Base-by-base conservation (phyloP, 1,284 basidiomycete genomes). In the Kwoniella shivajii region DNA sequence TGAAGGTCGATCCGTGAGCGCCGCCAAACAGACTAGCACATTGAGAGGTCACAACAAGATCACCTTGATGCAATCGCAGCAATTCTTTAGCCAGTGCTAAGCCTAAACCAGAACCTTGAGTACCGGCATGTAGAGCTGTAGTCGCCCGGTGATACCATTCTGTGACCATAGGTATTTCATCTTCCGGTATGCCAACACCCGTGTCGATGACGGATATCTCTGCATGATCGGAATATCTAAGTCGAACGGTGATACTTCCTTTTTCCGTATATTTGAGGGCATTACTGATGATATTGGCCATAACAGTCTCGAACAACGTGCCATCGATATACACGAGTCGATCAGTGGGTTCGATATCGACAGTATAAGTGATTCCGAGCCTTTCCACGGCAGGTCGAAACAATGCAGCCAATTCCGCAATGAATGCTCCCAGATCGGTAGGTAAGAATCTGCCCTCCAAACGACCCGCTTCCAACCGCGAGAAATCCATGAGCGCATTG, bases 41-140 rank as follows among this genome's bases (percentile, higher is more conserved):
- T 31, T 56, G 43, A 6, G 65, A 67, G 2, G 63, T 54, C 33
- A 80, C 74, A 0, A 66, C 46, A 30, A 81, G 66, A 3, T 74
- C 69, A 4, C 79, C 79, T 4, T 71, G 74, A 54, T 80, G 77
- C n/a, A 79, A 63, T 29, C 74, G 75, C 29, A 81, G 65, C 26
- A 80, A 67, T 54, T 79, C 79, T 24, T 66, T 61, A 1, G 67
- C 69, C 3, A 76, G 56, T 2, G 71, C 69, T 18, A 73, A 43
- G n/a, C 67, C 71, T 11, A 73, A 51, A 16, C 71, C 71, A 1
- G 66, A 64, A 2, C 66, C 69, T 45, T 69, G 60, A 6, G 64
- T 64, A 2, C 66, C 67, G 9, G 60, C 44, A 26, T 64, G 59
- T 1, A 72, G 31, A 16, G 65, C 67, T 0, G 65, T 66, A 13